Conservation (phyloP, 2,329 filamentous ascomycete genomes). For the Neurospora sp. region DNA sequence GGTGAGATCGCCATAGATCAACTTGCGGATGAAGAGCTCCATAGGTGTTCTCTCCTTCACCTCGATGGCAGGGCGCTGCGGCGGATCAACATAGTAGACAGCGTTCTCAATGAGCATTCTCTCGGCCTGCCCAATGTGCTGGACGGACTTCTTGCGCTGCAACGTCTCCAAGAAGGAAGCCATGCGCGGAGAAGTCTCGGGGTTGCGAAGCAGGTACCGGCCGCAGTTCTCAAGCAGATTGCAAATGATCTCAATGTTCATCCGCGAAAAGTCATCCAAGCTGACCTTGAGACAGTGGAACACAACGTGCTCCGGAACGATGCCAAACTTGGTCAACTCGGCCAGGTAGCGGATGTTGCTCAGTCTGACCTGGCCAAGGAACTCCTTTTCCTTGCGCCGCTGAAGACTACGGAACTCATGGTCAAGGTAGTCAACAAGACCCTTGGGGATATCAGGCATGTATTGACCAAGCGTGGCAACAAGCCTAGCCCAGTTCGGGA, state of each 20-base stretch:
- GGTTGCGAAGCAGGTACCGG: constrained; percentile 82
- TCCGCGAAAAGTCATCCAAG: constrained; percentile 91
- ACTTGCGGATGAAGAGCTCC: constrained; percentile 84
- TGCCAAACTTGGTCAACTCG: constrained; percentile 94
- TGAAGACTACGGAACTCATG: constrained; percentile 95
- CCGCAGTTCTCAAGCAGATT: constrained; percentile 95
- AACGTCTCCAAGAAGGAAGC: constrained; percentile 86
- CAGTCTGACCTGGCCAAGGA: constrained; percentile 84
- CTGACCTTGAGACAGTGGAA: constrained; percentile 98
- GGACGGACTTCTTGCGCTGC: constrained; percentile 89
- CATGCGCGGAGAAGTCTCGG: constrained; percentile 91
- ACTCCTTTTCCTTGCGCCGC: constrained; percentile 94
- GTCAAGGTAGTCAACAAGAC: constrained; percentile 83
- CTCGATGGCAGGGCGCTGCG: constrained; percentile 84
- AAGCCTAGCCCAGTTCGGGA: constrained; percentile 85
- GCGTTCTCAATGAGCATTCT: constrained; percentile 98
- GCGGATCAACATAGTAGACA: constrained; percentile 94
- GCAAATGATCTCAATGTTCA: constrained; percentile 98
- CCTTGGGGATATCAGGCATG: constrained; percentile 88
- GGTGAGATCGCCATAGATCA: constrained; percentile 88
- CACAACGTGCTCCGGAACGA: constrained; percentile 96
- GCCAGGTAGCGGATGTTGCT: constrained; percentile 96
- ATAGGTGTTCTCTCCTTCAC: constrained; percentile 93
- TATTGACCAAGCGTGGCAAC: constrained; percentile 90
- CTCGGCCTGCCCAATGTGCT: constrained; percentile 91